Base-by-base conservation (phyloP, 2,329 filamentous ascomycete species). In the Colletotrichum musicola region DNA sequence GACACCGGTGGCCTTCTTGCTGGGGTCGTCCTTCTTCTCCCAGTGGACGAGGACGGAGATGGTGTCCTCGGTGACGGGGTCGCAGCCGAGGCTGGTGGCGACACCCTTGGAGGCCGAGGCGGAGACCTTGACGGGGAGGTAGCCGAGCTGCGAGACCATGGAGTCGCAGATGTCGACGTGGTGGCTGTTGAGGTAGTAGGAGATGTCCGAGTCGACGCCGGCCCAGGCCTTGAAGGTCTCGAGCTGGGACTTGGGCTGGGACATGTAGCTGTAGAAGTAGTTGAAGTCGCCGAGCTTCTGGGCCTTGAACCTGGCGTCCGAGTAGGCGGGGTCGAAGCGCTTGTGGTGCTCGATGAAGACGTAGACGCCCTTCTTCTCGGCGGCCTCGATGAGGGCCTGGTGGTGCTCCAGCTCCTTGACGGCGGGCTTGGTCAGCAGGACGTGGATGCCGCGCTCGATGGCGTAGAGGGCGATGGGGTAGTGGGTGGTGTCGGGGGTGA, bases 201-300 rank as follows among this genome's bases (percentile, higher is more conserved):
- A 95, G 75, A 98, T 98, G 80, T 98, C 95, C 35, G 92, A 95
- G 74, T 97, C 94, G 75, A 91, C 90, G 71, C 95, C 95, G 0
- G 95, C 95, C 94, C 94, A 97, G 3, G 94, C 92, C 81, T 94
- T 95, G 89, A 97, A 97, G 0, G 94, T 97, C 85, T 97, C 93
- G 55, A 97, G 88, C 82, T 97, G 94, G 58, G 87, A 93, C 83
- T 97, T 97, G 69, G 92, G 93, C 85, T 97, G 94, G 57, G 90
- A 93, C 94, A 97, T 97, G 88, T 98, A 98, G 74, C 89, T 92
- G 87, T 97, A 98, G 80, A 97, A 98, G 86, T 98, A 98, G 85
- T 97, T 97, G 89, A 98, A 98, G 82, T 97, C 94, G 72, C 95
- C 95, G 7, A 98, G 85, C 61, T 85, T 89, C 76, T 89, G 83